Base-by-base conservation (phyloP, 2,329 filamentous ascomycete genomes). In the Sporothrix inflata region DNA sequence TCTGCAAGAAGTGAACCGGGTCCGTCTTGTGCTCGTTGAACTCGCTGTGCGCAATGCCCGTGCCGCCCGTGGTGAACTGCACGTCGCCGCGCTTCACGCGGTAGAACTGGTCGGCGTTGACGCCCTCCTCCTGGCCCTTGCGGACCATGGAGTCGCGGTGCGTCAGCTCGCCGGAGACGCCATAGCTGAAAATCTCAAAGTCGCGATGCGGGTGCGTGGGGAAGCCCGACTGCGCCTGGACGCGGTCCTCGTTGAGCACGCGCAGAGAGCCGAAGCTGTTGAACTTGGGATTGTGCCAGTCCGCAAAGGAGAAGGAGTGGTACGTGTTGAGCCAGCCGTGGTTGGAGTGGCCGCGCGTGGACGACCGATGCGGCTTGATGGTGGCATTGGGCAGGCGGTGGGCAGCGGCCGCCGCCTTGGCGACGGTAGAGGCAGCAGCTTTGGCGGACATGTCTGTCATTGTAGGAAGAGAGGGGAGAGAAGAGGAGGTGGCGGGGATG, bases 151-250 rank as follows among this genome's bases (percentile, higher is more conserved):
- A 92, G 82, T 97, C 94, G 65, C 93, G 91, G 83, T 97, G 94
- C 65, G 94, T 95, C 74, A 97, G 87, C 82, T 95, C 92, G 75
- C 94, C 94, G 63, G 85, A 89, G n/a, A 97, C 85, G 78, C 97
- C 91, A 82, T 97, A 96, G 79, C 87, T 91, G 86, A 95, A 97
- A 82, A 97, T 97, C 81, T 97, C 92, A 80, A 94, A 94, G 80
- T 97, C 92, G 75, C 91, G 88, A 81, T 97, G 94, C 34, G 90
- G 90, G 79, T 97, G 94, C 0, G 92, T 94, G 4, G 93, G 93
- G 82, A 97, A 97, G 4, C 94, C 94, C 11, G 87, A 89, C 73
- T 89, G 87, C 38, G 90, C 84, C 77, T 89, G 87, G 45, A 97
- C 93, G 45, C 93, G 91, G 80, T 97, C 94, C 83, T 97, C 94